These are phyloP conservation scores for Erythrophleum ivorense DNA, from an alignment of 331 rosid species.

Conservation along the genomic window DNA sequence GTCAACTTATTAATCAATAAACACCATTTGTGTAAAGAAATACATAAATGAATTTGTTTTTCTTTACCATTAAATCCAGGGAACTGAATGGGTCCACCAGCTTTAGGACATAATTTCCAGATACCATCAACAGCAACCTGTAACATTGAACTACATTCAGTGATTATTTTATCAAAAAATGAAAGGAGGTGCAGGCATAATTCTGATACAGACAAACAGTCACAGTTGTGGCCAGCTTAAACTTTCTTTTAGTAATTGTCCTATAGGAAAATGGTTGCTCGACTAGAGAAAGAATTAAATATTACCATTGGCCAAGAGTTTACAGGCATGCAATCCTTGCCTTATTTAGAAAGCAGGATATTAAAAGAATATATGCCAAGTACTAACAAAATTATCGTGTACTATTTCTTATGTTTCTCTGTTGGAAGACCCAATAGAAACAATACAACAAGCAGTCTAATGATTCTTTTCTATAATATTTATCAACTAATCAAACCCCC, in stretches of 20 bases:
- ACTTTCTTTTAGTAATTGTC: constrained; percentile 7
- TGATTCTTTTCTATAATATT: not conserved
- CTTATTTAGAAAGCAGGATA: not conserved
- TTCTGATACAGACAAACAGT: constrained; percentile 14
- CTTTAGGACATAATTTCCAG: constrained; percentile 87
- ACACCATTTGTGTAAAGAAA: not conserved
- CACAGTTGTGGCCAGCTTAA: constrained; percentile 23
- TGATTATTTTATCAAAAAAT: not conserved
- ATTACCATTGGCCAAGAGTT: constrained; percentile 17
- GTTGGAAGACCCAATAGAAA: not conserved
- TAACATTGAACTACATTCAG: constrained; percentile 29
- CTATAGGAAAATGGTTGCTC: constrained; percentile 31
- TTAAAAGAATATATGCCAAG: not conserved
- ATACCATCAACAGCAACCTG: constrained; percentile 94
- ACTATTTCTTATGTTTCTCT: not conserved
- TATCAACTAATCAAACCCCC: not conserved
- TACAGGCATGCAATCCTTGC: constrained; percentile 9
- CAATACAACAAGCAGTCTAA: not conserved
- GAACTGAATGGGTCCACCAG: constrained; percentile 87
- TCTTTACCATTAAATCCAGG: constrained; percentile 83
- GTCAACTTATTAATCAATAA: constrained; percentile 28
- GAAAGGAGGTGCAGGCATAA: constrained; percentile 2
- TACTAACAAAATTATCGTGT: not conserved
- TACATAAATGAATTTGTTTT: constrained; percentile 23
- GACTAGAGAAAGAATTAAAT: constrained; percentile 1